Percentiles rank a stretch among this genome's conserved stretches.
These are phyloP conservation scores for Recurvomyces mirabilis DNA, from an alignment of 495 filamentous ascomycete species.

Conservation along the genomic window DNA sequence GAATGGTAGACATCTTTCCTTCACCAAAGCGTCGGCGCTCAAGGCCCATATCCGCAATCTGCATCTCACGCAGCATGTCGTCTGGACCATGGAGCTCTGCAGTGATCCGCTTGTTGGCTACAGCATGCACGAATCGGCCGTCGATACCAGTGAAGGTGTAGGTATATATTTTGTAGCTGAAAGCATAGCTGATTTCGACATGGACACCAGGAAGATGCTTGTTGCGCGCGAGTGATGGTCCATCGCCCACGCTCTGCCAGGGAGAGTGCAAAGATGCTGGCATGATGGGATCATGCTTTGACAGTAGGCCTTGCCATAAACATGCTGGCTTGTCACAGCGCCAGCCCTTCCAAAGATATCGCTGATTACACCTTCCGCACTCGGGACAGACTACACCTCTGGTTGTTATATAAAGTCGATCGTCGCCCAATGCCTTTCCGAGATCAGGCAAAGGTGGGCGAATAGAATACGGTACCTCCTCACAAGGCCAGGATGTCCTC, in stretches of 20 bases:
- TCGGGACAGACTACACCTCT: conserved; percentile 60
- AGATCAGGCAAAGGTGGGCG: conserved; percentile 34
- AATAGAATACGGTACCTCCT: conserved; percentile 32
- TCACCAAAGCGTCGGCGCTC: conserved; percentile 38
- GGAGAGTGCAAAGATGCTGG: conserved; percentile 13
- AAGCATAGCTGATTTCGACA: conserved; percentile 25
- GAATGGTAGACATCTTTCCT: conserved; percentile 12
- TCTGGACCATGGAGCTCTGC: conserved; percentile 44
- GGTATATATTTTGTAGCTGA: conserved; percentile 28
- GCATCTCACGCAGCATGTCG: conserved; percentile 51
- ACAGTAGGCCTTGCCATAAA: conserved; percentile 26
- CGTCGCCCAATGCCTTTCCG: conserved; percentile 14
- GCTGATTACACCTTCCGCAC: conserved; percentile 55
- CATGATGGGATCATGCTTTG: conserved; percentile 19
- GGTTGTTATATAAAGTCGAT: conserved; percentile 12
- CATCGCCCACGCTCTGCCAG: conserved; percentile 11
- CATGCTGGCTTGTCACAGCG: conserved; percentile 46
- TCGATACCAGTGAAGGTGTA: conserved; percentile 29
- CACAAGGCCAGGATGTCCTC: conserved; percentile 30
- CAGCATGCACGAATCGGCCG: conserved; percentile 55
- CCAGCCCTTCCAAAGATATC: conserved; percentile 55
- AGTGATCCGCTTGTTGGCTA: conserved; percentile 43
- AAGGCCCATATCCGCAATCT: conserved; percentile 47
- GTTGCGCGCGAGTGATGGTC: conserved; percentile 14
- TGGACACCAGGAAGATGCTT: conserved; percentile 23